Base-by-base conservation (phyloP, 139 green algal genomes). In the Ostreobium quekettii region DNA sequence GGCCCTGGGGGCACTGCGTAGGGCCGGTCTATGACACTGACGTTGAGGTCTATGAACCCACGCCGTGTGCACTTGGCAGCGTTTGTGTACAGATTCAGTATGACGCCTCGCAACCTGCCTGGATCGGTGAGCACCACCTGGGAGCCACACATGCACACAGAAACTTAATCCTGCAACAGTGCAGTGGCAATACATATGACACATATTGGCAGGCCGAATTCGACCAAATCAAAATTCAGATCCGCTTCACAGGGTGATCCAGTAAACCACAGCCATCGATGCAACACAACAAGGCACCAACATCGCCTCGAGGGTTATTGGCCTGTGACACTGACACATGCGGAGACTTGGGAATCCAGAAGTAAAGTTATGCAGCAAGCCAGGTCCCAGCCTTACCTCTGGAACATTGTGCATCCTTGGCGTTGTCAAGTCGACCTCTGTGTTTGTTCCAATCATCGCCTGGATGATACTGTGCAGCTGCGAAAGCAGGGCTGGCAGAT, bases 11-110 rank as follows among this genome's bases (percentile, higher is more conserved):
- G 24, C 35, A 5, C 4, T 15, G 24, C 64, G 26, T 15, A 4
- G 30, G 28, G 32, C 75, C 65, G 29, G 19, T 53, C 42, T 26
- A 19, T 53, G 42, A 83, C 70, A 22, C 64, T 33, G 36, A 87
- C 83, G 1, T 80, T 67, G 74, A 93, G 69, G 15, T 69, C 64
- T 36, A 95, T 90, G 74, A 81, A 67, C 8, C 87, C 87, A 0
- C 5, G 15, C 66, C 81, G 84, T 30, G 87, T 93, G 78, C 89
- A 93, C 77, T 93, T 91, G 56, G 83, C 87, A 30, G 87, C 87
- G 58, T 95, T 95, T 39, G 83, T 90, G 80, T 88, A 89, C 35
- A 95, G 72, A 73, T 95, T 95, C 32, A 95, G 76, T 39, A 95
- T 80, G n/a, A 95, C 81, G 73, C 88, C 88, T 26, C 80, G 75